A percentile compares a stretch with the other conserved stretches of the same genome.
phyloP scores from a whole-genome alignment of 2,329 filamentous ascomycete genomes.

The Talaromyces sp. region DNA sequence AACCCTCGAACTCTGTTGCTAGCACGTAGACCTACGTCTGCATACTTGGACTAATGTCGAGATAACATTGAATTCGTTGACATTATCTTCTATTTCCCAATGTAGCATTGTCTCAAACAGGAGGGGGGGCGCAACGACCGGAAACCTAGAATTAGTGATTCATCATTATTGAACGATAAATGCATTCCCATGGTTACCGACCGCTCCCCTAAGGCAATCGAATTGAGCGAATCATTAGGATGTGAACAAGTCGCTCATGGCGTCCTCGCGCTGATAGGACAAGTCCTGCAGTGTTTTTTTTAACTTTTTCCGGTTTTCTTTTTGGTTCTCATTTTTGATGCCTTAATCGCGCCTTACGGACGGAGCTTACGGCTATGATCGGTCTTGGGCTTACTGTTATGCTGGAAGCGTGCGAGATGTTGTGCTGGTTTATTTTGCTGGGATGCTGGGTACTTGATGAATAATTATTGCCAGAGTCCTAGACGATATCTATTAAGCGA shows the following conservation, averaged over 20 bases:
- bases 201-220: background rate
- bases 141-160: background rate
- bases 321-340: background rate
- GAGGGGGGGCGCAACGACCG: background rate
- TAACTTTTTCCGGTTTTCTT: background rate
- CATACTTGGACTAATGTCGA: background rate
- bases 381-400: background rate
- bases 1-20: too few relatives aligned
- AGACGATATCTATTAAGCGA: background rate
- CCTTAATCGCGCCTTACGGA: constrained; percentile 3
- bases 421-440: too few relatives aligned
- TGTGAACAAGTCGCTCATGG: constrained; percentile 11
- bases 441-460: background rate
- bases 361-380: background rate
- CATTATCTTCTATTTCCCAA: background rate
- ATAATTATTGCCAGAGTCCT: background rate
- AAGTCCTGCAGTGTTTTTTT: background rate
- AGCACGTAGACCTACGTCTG: background rate
- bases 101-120: background rate
- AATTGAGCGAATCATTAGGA: constrained; percentile 5
- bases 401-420: background rate
- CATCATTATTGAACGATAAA: background rate
- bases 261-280: background rate
- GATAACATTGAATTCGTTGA: background rate
- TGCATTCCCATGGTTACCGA: background rate